Evolutionary conservation across 306 rosid genomes (phyloP).

Genomic region (Sphenostylis stenocarpa): DNA sequence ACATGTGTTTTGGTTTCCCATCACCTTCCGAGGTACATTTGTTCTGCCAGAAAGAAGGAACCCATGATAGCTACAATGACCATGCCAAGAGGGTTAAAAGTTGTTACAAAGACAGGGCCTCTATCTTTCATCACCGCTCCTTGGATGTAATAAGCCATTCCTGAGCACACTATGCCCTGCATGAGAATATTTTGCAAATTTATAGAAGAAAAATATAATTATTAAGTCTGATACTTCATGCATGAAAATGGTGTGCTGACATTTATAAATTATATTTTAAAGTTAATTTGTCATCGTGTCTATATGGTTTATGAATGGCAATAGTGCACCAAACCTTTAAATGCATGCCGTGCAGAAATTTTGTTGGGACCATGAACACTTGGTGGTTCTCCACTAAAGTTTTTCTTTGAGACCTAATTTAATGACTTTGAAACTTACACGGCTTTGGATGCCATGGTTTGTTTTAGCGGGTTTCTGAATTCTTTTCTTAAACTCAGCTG

Average conservation of each 20-base stretch:
- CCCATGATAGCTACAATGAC: slow-evolving; percentile 86
- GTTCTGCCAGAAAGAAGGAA: slow-evolving; percentile 60
- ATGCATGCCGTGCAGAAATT: too few relatives aligned
- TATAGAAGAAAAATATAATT: neutral
- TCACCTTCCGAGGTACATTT: slow-evolving; percentile 80
- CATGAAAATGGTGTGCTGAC: neutral
- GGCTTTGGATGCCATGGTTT: neutral
- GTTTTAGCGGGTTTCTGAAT: neutral
- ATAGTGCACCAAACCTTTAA: neutral
- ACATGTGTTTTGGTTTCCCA: neutral
- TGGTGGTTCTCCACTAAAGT: too few relatives aligned
- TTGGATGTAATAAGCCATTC: slow-evolving; percentile 90
- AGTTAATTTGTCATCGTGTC: neutral
- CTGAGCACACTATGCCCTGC: slow-evolving; percentile 92
- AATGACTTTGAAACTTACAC: slow-evolving; percentile 3
- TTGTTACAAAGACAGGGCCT: slow-evolving; percentile 95
- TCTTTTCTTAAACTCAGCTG: neutral
- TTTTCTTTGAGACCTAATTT: too few relatives aligned
- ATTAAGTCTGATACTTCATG: neutral
- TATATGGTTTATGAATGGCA: neutral
- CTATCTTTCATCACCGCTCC: slow-evolving; percentile 81
- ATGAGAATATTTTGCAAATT: slow-evolving; percentile 4
- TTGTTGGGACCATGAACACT: too few relatives aligned
- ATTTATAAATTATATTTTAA: neutral
- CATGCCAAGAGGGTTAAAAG: slow-evolving; percentile 85